Evolutionary conservation across 108 stramenopile species (phyloP).

Genomic region (Skeletonema tropicum): DNA sequence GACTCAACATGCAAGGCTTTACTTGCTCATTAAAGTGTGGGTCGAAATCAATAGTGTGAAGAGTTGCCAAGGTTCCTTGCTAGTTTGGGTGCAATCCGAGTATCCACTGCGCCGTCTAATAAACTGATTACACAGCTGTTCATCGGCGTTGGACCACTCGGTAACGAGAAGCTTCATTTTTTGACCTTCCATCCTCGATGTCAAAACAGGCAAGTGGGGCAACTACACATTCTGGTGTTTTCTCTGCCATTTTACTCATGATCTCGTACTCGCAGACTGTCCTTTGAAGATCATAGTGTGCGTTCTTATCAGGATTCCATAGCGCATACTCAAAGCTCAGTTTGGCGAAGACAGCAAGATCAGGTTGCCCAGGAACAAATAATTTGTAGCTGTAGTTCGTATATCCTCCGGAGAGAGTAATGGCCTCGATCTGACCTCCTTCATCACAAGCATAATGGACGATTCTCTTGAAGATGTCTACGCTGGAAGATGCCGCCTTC

Average conservation of each 20-base stretch:
- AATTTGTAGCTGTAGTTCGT: conserved; percentile 47
- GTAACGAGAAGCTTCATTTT: conserved; percentile 58
- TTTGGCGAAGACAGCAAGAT: conserved; percentile 36
- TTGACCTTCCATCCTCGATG: conserved; percentile 38
- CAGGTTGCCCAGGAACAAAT: conserved; percentile 25
- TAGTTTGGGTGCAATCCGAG: conserved; percentile 45
- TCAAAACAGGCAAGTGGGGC: conserved; percentile 35
- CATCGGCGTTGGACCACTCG: conserved; percentile 54
- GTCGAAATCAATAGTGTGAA: conserved; percentile 50
- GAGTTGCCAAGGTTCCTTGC: conserved; percentile 49
- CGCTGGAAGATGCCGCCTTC: not conserved
- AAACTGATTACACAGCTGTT: conserved; percentile 54
- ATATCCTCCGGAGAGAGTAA: conserved; percentile 30
- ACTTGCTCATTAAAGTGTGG: conserved; percentile 52
- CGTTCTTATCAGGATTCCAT: conserved; percentile 39
- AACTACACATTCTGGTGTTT: conserved; percentile 17
- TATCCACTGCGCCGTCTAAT: conserved; percentile 60
- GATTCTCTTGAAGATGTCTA: conserved; percentile 13
- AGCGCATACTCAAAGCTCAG: conserved; percentile 43
- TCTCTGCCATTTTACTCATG: conserved; percentile 33
- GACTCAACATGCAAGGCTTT: conserved; percentile 21
- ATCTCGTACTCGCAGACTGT: conserved; percentile 41
- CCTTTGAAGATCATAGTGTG: conserved; percentile 29
- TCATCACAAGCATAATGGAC: not conserved
- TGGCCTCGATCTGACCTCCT: conserved; percentile 16